Base-by-base conservation (phyloP, 2,329 filamentous ascomycete genomes). In the Pleoardoris graminearum region DNA sequence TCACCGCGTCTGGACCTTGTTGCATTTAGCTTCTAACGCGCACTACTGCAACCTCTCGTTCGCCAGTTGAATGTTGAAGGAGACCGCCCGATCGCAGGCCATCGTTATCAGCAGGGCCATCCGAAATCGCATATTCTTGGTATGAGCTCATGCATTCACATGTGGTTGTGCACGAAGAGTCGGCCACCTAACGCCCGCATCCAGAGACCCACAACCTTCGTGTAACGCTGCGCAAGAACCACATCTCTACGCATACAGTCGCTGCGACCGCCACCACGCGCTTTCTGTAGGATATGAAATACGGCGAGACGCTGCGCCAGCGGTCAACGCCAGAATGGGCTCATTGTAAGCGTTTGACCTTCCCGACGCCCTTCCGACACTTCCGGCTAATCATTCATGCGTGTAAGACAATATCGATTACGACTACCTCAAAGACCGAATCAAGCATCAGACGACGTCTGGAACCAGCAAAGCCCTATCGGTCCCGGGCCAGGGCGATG, bases 321-420 rank as follows among this genome's bases (percentile, higher is more conserved):
- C 83, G 89, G 71, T 92, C 89, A 41, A 89, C 91, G 67, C 89
- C 89, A 58, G 85, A 88, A 82, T 94, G 89, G 89, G 88, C 83
- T 66, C 81, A 90, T 59, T 87, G 87, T 90, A 78, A 67, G 77
- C 72, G 38, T 37, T 41, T 33, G 44, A 39, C 43, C 27, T 23
- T 39, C 25, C 22, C 17, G 12, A 21, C 21, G 38, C 41, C 44
- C 16, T 4, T 23, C 12, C 19, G 8, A 19, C 22, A 14, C 17
- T 2, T 10, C 14, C 14, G 23, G 47, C 63, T 68, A 44, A 66
- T 55, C 47, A 48, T 29, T 46, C 37, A 36, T 21, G 44, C 14
- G 30, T 23, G 14, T 33, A 70, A 90, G 87, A 92, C 71, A 94
- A 95, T 74, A 85, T 95, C 74, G 90, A 94, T 73, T 95, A 95